Base-by-base conservation (phyloP, 2,329 filamentous ascomycete species). In the Cercospora zeae-maydis region DNA sequence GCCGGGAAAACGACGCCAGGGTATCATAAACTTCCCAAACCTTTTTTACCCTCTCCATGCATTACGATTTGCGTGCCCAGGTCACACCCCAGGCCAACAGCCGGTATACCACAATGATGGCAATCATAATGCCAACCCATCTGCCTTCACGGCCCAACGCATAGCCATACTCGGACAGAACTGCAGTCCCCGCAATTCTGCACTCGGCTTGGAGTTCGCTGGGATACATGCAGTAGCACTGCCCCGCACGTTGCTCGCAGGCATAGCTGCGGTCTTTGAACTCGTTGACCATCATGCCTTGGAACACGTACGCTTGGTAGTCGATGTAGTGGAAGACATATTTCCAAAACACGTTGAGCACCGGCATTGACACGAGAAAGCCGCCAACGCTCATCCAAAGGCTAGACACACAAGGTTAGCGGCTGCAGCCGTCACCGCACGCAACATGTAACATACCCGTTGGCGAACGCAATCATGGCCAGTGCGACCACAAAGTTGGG, bases 221-320 rank as follows among this genome's bases (percentile, higher is more conserved):
- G 30, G 80, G 75, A 73, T 87, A 93, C 85, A 90, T 89, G 77
- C 90, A 95, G 39, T 82, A 81, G 68, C 86, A 91, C 0, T 75
- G 76, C 7, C 64, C 63, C 11, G 55, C 61, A 13, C 52, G 19
- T 5, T 21, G 24, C 27, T 62, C 63, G 58, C 90, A 93, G 4
- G 76, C 72, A 73, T 90, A 96, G 2, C 78, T 81, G 7, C 89
- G 80, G 13, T 82, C 67, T 1, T 79, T 79, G 74, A 96, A 95
- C 78, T 96, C 90, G 72, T 95, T 96, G 58, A 93, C 87, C 90
- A 96, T 95, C 91, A 96, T 95, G 13, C 90, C 91, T 73, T 93
- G 86, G 74, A 96, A 96, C 3, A 96, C 91, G 70, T 93, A 96
- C 45, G 82, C 80, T 77, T 93, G 91, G 72, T 96, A 96, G 74